These are phyloP conservation scores for Panicum miliaceum DNA, from an alignment of 176 grass and related monocot species.

Conservation along the genomic window DNA sequence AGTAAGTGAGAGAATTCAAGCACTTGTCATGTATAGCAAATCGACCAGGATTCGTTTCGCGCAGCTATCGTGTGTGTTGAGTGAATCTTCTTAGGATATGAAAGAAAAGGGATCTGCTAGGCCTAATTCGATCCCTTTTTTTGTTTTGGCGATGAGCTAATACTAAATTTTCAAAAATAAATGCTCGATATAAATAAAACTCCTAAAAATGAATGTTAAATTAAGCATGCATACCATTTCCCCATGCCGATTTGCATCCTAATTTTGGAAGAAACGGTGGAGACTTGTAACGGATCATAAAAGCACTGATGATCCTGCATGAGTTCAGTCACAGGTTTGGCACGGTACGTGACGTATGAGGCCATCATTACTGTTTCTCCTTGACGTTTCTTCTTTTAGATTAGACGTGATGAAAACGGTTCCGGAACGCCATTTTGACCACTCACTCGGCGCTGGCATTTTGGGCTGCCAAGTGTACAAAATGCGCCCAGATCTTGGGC, in stretches of 20 bases:
- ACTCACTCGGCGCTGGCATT: too few species aligned
- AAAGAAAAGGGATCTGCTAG: background rate
- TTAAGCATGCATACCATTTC: background rate
- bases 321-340: constrained; percentile 22
- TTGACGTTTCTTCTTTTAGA: too few species aligned
- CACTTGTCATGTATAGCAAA: background rate
- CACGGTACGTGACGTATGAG: background rate
- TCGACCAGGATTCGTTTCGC: background rate
- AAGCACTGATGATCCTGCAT: background rate
- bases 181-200: background rate
- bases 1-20: background rate
- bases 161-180: too few species aligned
- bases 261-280: background rate
- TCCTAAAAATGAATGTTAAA: background rate
- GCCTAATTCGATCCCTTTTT: background rate
- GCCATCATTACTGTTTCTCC: too few species aligned
- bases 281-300: background rate
- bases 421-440: too few species aligned
- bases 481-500: too few species aligned
- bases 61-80: background rate
- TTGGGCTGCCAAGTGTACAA: too few species aligned
- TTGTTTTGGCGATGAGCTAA: background rate
- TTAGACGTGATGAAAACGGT: too few species aligned
- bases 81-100: background rate
- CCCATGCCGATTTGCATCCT: background rate